These are phyloP conservation scores for Hirsutella minnesotensis DNA, from an alignment of 2,329 filamentous ascomycete genomes.

Conservation along the genomic window DNA sequence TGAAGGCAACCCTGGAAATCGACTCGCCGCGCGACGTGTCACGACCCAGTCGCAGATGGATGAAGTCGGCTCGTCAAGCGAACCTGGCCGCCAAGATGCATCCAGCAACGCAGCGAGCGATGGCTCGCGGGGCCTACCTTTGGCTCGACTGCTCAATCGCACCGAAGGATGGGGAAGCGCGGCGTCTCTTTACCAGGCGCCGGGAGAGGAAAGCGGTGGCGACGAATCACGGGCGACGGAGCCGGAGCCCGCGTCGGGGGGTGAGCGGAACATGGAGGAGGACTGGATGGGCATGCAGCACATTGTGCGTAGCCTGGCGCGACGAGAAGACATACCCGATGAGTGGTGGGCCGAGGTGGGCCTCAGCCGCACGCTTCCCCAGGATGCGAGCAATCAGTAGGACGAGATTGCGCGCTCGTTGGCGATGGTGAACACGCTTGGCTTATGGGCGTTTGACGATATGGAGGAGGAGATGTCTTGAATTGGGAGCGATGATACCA, in stretches of 20 bases:
- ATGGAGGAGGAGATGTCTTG: too few relatives aligned
- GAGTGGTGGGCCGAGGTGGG: slow-evolving; percentile 70
- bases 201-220: neutral
- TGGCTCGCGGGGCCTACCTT: neutral
- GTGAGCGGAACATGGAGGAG: slow-evolving; percentile 20
- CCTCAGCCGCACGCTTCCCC: slow-evolving; percentile 44
- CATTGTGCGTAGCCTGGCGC: slow-evolving; percentile 58
- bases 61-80: neutral
- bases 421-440: too few relatives aligned
- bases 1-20: neutral
- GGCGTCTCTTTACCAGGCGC: neutral
- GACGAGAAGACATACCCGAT: slow-evolving; percentile 65
- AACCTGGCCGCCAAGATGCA: neutral
- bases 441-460: too few relatives aligned
- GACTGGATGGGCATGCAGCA: slow-evolving; percentile 52
- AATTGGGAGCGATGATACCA: neutral
- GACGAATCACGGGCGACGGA: neutral
- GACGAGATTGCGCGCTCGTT: neutral
- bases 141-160: neutral
- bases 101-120: neutral
- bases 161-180: neutral
- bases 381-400: slow-evolving; percentile 9
- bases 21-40: neutral
- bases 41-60: neutral
- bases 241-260: neutral